Evolutionary conservation across 306 rosid species (phyloP).

Genomic region (Citrullus amarus): DNA sequence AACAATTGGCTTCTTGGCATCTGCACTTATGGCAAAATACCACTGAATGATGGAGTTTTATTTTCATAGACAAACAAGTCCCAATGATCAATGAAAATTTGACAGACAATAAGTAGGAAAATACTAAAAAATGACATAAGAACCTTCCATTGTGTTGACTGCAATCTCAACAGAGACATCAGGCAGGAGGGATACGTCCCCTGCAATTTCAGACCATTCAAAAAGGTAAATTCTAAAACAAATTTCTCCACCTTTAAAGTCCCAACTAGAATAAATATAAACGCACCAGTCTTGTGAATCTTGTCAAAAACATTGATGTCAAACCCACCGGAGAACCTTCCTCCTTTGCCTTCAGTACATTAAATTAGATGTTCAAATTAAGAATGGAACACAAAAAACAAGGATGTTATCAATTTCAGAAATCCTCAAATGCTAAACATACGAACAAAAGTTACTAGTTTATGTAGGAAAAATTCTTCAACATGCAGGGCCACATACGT

Average conservation of each 20-base stretch:
- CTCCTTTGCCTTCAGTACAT: slow-evolving; percentile 57
- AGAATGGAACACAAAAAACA: neutral
- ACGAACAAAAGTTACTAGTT: neutral
- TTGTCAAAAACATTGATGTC: slow-evolving; percentile 82
- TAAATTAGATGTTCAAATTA: neutral
- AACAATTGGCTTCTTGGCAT: slow-evolving; percentile 81
- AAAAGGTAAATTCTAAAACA: slow-evolving; percentile 3
- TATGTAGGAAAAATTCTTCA: neutral
- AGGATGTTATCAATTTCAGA: neutral
- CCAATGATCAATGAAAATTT: neutral
- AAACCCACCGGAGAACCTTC: slow-evolving; percentile 85
- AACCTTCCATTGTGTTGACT: slow-evolving; percentile 79
- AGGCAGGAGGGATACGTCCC: slow-evolving; percentile 57
- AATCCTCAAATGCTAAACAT: neutral
- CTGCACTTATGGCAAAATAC: slow-evolving; percentile 23
- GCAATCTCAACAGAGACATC: slow-evolving; percentile 79
- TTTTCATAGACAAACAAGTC: neutral
- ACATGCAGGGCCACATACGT: neutral
- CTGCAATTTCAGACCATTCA: slow-evolving; percentile 26
- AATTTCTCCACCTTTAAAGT: neutral
- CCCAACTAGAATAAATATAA: neutral
- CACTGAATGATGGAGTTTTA: neutral
- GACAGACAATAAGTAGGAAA: neutral
- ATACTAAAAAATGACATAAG: neutral
- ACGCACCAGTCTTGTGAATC: slow-evolving; percentile 76